These are phyloP conservation scores for Phlebiopsis gigantea DNA, from an alignment of 768 basidiomycete genomes.

Conservation along the genomic window DNA sequence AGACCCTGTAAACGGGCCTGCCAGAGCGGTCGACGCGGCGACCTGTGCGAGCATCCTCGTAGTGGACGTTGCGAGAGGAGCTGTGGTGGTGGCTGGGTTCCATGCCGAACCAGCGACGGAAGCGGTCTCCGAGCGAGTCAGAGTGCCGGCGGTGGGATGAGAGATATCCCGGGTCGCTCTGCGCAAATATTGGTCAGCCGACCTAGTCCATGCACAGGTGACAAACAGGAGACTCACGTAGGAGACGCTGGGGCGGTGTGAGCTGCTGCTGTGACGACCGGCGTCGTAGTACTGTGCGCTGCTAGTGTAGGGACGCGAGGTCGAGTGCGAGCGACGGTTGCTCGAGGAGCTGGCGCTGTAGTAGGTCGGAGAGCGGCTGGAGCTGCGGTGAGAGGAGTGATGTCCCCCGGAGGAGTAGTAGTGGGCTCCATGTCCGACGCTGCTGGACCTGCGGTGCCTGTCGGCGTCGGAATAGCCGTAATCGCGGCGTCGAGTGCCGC, in stretches of 20 bases:
- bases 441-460: conserved; percentile 15
- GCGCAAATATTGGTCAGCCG: not conserved
- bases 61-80: conserved; percentile 13
- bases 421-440: conserved; percentile 15
- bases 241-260: conserved; percentile 8
- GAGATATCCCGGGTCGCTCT: conserved; percentile 11
- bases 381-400: conserved; percentile 5
- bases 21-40: conserved; percentile 47
- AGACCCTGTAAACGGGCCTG: conserved; percentile 42
- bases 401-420: conserved; percentile 10
- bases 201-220: no score
- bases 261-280: conserved; percentile 9
- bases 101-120: conserved; percentile 34
- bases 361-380: conserved; percentile 4
- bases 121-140: conserved; percentile 31
- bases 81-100: conserved; percentile 11
- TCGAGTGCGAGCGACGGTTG: conserved; percentile 19
- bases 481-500: not conserved
- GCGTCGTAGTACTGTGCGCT: conserved; percentile 8
- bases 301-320: not conserved
- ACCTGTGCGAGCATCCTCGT: conserved; percentile 23
- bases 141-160: conserved; percentile 13
- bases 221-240: conserved; percentile 11
- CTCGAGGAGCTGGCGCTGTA: conserved; percentile 11
- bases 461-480: conserved; percentile 7